Evolutionary conservation across 768 basidiomycete species (phyloP), one percentile per base, ranked within the genome.

Genomic region (Mrakia frigida): DNA sequence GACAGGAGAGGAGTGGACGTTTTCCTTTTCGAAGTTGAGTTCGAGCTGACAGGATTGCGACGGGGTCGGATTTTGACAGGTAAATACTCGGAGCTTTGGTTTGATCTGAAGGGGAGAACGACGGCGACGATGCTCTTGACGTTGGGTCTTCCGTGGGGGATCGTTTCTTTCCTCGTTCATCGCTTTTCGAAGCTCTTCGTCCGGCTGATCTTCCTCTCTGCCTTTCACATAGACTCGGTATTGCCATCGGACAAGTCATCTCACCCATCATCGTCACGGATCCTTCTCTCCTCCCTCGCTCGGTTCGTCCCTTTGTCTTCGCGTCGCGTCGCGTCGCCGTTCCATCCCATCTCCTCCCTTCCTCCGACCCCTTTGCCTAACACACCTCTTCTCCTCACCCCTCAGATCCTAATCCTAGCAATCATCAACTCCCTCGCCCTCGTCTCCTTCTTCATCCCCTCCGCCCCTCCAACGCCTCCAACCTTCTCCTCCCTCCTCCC

Each of bases 1-100:
- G 16, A 61, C 60, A 31, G 28, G 33, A 9, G 60, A n/a, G 4
- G 60, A 18, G n/a, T n/a, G n/a, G n/a, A n/a, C 71, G 68, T 18
- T 13, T 31, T 18, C 37, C 75, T 92, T n/a, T n/a, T n/a, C n/a
- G n/a, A n/a, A n/a, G n/a, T n/a, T n/a, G n/a, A n/a, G n/a, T n/a
- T n/a, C n/a, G n/a, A n/a, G n/a, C n/a, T n/a, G n/a, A n/a, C n/a
- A n/a, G n/a, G n/a, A n/a, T n/a, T n/a, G n/a, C n/a, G n/a, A n/a
- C n/a, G n/a, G n/a, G n/a, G n/a, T n/a, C n/a, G n/a, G n/a, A n/a
- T 18, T 9, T 43, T 6, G 43, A 18, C 93, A 13, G 90, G 90
- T 1, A 89, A 88, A 72, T 94, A 90, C 82, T 92, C 92, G 0
- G 91, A 94, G 81, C 87, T 84, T 43, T 94, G 92, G 92, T 94